Evolutionary conservation across 2,329 filamentous ascomycete species (phyloP).

Genomic region (Tolypocladium cylindrosporum): DNA sequence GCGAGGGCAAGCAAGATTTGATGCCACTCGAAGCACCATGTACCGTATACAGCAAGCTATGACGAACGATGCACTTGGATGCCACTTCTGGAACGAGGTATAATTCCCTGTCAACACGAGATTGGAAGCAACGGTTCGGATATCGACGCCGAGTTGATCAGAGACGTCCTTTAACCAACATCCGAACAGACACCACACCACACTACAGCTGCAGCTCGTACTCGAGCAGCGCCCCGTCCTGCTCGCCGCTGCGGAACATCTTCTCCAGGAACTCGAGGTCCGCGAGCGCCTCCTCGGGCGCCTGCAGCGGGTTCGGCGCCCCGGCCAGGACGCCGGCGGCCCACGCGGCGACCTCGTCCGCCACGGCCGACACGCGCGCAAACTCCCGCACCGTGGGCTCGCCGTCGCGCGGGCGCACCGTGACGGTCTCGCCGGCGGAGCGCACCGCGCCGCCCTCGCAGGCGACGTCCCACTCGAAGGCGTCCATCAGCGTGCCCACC

Average conservation of each 20-base stretch:
- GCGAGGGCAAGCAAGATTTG: constrained; percentile 1
- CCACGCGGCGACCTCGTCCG: constrained; percentile 52
- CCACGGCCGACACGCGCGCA: constrained; percentile 42
- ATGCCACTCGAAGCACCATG: neutral
- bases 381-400: constrained; percentile 29
- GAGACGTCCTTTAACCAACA: no score
- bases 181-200: no score
- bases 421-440: constrained; percentile 34
- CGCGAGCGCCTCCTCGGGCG: constrained; percentile 45
- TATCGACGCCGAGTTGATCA: no score
- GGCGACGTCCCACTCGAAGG: constrained; percentile 45
- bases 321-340: constrained; percentile 40
- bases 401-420: constrained; percentile 23
- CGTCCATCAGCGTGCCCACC: constrained; percentile 43
- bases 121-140: no score
- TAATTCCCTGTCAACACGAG: no score
- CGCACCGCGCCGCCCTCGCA: constrained; percentile 46
- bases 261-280: constrained; percentile 51
- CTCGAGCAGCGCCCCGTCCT: constrained; percentile 26
- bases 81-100: neutral
- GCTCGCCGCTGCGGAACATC: constrained; percentile 37
- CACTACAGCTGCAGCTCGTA: constrained; percentile 19
- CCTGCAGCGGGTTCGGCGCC: constrained; percentile 37
- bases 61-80: neutral
- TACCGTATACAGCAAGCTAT: no score